Percentiles rank a stretch among this genome's conserved stretches.
Evolutionary conservation across 1,139 yeast genomes (phyloP).

Genomic region (Candida sanyaensis): DNA sequence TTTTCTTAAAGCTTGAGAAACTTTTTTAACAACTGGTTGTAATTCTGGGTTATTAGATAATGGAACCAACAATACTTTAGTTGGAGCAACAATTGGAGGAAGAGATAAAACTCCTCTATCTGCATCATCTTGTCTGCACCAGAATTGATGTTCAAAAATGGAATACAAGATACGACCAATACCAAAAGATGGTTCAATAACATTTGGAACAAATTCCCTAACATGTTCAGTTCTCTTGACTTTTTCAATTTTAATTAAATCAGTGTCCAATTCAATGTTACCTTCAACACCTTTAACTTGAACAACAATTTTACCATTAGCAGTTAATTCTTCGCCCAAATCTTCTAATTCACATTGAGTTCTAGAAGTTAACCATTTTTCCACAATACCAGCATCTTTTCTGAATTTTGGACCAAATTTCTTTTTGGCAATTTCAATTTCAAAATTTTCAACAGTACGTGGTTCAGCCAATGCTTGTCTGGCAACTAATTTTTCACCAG

Average conservation of each 20-base stretch:
- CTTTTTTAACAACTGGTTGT: constrained; percentile 71
- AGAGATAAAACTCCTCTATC: constrained; percentile 92
- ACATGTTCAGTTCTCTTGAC: constrained; percentile 83
- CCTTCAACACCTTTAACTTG: constrained; percentile 62
- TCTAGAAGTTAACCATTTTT: constrained; percentile 72
- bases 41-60: constrained; percentile 82
- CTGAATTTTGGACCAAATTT: constrained; percentile 97
- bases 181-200: constrained; percentile 99
- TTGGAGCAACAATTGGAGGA: constrained; percentile 96
- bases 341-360: constrained; percentile 86
- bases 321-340: constrained; percentile 66
- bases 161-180: constrained; percentile 96
- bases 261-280: constrained; percentile 66
- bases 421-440: constrained; percentile 87
- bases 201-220: constrained; percentile 96
- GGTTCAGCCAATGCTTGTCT: constrained; percentile 90
- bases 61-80: constrained; percentile 95
- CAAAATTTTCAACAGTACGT: constrained; percentile 75
- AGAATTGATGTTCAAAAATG: constrained; percentile 90
- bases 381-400: constrained; percentile 93
- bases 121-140: constrained; percentile 90
- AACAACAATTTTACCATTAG: constrained; percentile 65
- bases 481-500: constrained; percentile 92
- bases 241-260: constrained; percentile 74
- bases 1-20: constrained; percentile 69